Base-by-base conservation (phyloP, 75 land plant species). In the Pinus tabuliformis region DNA sequence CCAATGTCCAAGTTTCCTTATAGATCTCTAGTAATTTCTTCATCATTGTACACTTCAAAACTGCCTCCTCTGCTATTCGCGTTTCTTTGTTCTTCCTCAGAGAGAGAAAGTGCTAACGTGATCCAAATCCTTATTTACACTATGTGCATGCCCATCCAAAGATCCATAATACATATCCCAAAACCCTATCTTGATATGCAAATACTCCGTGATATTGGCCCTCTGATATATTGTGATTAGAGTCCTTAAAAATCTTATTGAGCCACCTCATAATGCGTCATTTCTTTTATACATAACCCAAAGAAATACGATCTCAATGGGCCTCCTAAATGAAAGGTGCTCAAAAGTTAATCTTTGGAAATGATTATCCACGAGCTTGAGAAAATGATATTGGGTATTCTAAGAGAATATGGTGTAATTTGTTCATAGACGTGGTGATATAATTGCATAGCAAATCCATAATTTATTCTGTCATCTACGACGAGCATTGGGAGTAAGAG, bases 1-100 rank as follows among this genome's bases (percentile, higher is more conserved):
- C 79, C 81, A 59, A 81, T 20, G 66, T 85, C 80, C 78, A 96
- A 76, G 68, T 92, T 96, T 68, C 85, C 99, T 77, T 93, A 92
- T 78, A 96, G 30, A 36, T 94, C 91, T 80, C 85, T 88, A 5
- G 99, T 92, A 65, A 96, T 78, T 64, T 81, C 91, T 70, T 93
- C 98, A 78, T 95, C 94, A 65, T 84, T 83, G 42, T 89, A 86
- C 77, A 84, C 57, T 26, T 83, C 80, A 77, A 73, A 75, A 66
- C 45, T 66, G 70, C 70, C 26, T 17, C 70, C 70, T 14, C n/a
- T n/a, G n/a, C n/a, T n/a, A n/a, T n/a, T n/a, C n/a, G n/a, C n/a
- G n/a, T n/a, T n/a, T n/a, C n/a, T n/a, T n/a, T n/a, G n/a, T n/a
- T n/a, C n/a, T n/a, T n/a, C n/a, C n/a, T n/a, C n/a, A n/a, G n/a